These are phyloP conservation scores for Elaphomyces granulatus DNA, from an alignment of 495 filamentous ascomycete genomes.

Conservation along the genomic window DNA sequence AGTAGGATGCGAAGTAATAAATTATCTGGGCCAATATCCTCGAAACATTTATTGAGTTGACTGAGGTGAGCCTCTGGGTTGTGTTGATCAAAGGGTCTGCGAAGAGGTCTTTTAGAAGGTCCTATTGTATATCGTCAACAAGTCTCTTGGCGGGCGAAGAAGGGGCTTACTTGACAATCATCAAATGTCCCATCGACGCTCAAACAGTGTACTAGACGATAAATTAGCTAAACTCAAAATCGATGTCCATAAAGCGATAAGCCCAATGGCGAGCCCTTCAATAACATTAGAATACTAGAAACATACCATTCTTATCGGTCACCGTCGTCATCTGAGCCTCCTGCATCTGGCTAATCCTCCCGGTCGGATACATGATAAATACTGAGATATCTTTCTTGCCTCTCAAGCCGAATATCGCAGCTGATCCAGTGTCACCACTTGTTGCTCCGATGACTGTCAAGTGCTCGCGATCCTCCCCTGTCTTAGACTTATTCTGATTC, in stretches of 20 bases:
- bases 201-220: constrained; percentile 82
- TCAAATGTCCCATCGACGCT: constrained; percentile 82
- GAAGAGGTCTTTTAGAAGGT: constrained; percentile 89
- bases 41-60: constrained; percentile 86
- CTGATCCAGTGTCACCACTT: constrained; percentile 85
- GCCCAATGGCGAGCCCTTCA: not conserved
- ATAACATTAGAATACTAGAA: too few species aligned
- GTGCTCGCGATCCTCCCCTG: constrained; percentile 61
- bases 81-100: constrained; percentile 60
- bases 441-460: constrained; percentile 86
- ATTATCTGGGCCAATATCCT: constrained; percentile 87
- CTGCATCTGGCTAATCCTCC: constrained; percentile 70
- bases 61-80: constrained; percentile 61
- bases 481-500: constrained; percentile 64
- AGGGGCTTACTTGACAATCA: constrained; percentile 58
- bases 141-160: constrained; percentile 1
- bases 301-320: constrained; percentile 65
- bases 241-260: not conserved
- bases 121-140: constrained; percentile 21
- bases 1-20: constrained; percentile 88
- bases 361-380: constrained; percentile 78
- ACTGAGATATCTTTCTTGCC: constrained; percentile 93
- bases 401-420: constrained; percentile 92
- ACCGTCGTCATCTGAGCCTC: constrained; percentile 93
- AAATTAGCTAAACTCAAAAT: constrained; percentile 2